Percentiles rank a stretch among this genome's conserved stretches.
These are phyloP conservation scores for Alternaria panax DNA, from an alignment of 2,329 filamentous ascomycete genomes.

Conservation along the genomic window DNA sequence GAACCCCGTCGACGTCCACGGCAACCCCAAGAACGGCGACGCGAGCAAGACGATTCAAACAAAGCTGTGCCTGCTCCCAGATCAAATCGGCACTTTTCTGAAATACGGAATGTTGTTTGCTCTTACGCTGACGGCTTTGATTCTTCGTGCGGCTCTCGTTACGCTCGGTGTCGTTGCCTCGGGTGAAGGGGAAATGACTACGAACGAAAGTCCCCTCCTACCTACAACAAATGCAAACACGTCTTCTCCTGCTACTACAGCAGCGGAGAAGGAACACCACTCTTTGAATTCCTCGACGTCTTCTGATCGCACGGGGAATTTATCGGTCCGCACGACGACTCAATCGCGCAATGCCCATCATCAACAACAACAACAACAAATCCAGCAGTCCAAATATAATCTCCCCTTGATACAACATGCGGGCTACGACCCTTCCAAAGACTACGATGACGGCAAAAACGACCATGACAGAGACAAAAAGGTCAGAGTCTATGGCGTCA, in stretches of 20 bases:
- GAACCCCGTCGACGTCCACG: constrained; percentile 77
- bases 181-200: neutral
- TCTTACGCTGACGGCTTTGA: constrained; percentile 59
- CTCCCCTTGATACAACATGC: constrained; percentile 53
- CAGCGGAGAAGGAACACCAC: constrained; percentile 33
- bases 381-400: constrained; percentile 27
- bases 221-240: constrained; percentile 32
- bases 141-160: constrained; percentile 54
- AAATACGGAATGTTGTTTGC: constrained; percentile 73
- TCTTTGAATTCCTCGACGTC: constrained; percentile 44
- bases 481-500: constrained; percentile 34
- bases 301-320: constrained; percentile 28
- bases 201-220: constrained; percentile 34
- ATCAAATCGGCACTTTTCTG: constrained; percentile 84
- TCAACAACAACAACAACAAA: constrained; percentile 49
- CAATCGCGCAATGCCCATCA: constrained; percentile 47
- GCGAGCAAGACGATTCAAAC: constrained; percentile 74
- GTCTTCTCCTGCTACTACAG: constrained; percentile 14
- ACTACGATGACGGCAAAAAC: constrained; percentile 18
- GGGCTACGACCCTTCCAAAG: constrained; percentile 46
- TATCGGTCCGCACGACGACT: constrained; percentile 39
- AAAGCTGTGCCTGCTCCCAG: constrained; percentile 87
- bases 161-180: constrained; percentile 31
- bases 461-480: constrained; percentile 17
- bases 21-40: constrained; percentile 50